Percentiles rank a stretch among this genome's conserved stretches.
These are phyloP conservation scores for Saccharomyces cerevisiae DNA, from an alignment of 805 yeast species.

Conservation along the genomic window DNA sequence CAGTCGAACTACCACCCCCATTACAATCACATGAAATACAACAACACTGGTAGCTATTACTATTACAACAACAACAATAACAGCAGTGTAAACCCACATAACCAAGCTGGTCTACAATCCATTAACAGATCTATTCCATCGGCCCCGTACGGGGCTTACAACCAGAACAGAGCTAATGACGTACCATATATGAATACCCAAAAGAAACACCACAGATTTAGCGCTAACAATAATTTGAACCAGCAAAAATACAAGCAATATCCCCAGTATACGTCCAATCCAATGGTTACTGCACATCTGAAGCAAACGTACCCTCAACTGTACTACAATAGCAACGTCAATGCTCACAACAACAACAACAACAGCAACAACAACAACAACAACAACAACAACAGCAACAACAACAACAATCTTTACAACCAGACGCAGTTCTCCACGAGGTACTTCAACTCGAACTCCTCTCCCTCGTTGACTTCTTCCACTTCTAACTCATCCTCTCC, in stretches of 20 bases:
- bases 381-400: slow-evolving; percentile 5
- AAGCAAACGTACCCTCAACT: slow-evolving; percentile 21
- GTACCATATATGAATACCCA: background rate
- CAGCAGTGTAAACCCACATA: slow-evolving; percentile 1
- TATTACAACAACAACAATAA: slow-evolving; percentile 4
- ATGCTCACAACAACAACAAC: slow-evolving; percentile 5
- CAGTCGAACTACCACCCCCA: slow-evolving; percentile 1
- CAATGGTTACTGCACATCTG: slow-evolving; percentile 14
- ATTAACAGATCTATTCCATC: background rate
- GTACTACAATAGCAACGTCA: slow-evolving; percentile 9
- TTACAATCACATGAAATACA: slow-evolving; percentile 1
- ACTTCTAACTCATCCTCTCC: background rate
- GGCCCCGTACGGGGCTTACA: background rate
- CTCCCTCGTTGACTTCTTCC: background rate
- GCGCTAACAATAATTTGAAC: background rate
- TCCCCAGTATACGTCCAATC: slow-evolving; percentile 1
- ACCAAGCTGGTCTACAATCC: background rate
- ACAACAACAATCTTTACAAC: background rate
- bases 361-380: slow-evolving; percentile 4
- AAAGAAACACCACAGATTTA: background rate
- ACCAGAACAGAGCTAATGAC: background rate
- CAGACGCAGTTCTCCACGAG: background rate
- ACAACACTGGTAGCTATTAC: background rate
- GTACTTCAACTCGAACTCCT: background rate
- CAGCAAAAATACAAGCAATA: background rate